Base-by-base conservation (phyloP, 306 rosid species). In the Cicer bijugum region DNA sequence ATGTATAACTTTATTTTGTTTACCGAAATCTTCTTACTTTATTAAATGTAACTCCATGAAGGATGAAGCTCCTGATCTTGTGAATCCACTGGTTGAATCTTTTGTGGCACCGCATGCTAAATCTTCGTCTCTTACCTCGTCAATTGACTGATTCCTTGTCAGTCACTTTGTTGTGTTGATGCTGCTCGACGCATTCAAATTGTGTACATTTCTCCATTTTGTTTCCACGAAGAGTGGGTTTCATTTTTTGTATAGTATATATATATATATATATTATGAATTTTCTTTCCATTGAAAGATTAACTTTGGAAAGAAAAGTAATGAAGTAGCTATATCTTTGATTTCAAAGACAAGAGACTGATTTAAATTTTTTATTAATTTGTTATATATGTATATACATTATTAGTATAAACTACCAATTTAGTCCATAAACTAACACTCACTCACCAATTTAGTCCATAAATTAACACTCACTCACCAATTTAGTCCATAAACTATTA, bases 41-140 rank as follows among this genome's bases (percentile, higher is more conserved):
- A 33, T 50, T 68, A 23, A 59, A 38, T 75, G 38, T 62, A 70
- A 39, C 61, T 80, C 78, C 47, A 65, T 81, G 84, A 83, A 93
- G 98, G 97, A 93, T 68, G 98, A 93, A 86, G 96, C 98, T 48
- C 97, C 97, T 45, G 83, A 85, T 80, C 91, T 93, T 52, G 98
- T 93, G 81, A 93, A 93, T 72, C 96, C 94, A 42, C 90, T 91
- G 28, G 90, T 93, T 2, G 89, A 89, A 84, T 88, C 98, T 57
- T 93, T 93, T 71, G 97, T 91, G 79, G 91, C 90, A n/a, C 90
- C 92, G 64, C 97, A 93, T 82, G 85, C 91, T 77, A 64, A 83
- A 50, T 80, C 88, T 57, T 78, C 88, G 52, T 39, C 89, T 52
- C 59, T 53, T 38, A 37, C 69, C 68, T 65, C 80, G 4, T 33